Evolutionary conservation across 2,329 filamentous ascomycete genomes (phyloP), one percentile per base, ranked within the genome.

Genomic region (Elsinoe arachidis): DNA sequence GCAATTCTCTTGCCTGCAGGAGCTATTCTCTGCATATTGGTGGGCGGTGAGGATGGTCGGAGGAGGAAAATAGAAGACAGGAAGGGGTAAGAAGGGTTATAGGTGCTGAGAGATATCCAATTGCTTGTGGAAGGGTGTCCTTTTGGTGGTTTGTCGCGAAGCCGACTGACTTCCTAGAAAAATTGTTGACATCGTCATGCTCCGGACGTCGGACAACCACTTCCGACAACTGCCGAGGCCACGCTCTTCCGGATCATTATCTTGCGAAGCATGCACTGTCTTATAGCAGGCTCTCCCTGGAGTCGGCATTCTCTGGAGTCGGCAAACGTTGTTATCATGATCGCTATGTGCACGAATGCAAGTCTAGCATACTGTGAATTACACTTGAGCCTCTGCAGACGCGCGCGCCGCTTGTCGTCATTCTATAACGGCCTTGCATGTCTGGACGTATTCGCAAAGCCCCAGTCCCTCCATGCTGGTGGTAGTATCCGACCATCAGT

Each of bases 131-230:
- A 39, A 17, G 15, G 21, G 26, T 34, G 49, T 37, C 21, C 26
- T 34, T 38, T 9, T 21, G 11, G 5, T n/a, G n/a, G 21, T 34
- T 15, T 35, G 33, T 51, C 26, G 7, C 46, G 26, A 51, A 35
- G 46, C 46, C 46, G 46, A 26, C 21, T 30, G 21, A 46, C 46
- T 34, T 17, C 7, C 26, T 9, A n/a, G 33, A 35, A 53, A 53
- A 53, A 53, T 53, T 53, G 49, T 53, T 53, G 49, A 53, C 49
- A 53, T 53, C 49, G 49, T 53, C 49, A 53, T 53, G 46, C 26
- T 21, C 33, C 26, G 46, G 46, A 51, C 17, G 15, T 35, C 49
- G 46, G 46, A 23, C 49, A 38, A 9, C 7, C 19, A 12, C 33
- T 53, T 26, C 49, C 49, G 49, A 39, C 33, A 33, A 26, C n/a